Evolutionary conservation across 495 filamentous ascomycete species (phyloP), one percentile per base, ranked within the genome.

Genomic region (Amphirosellinia nigrospora): DNA sequence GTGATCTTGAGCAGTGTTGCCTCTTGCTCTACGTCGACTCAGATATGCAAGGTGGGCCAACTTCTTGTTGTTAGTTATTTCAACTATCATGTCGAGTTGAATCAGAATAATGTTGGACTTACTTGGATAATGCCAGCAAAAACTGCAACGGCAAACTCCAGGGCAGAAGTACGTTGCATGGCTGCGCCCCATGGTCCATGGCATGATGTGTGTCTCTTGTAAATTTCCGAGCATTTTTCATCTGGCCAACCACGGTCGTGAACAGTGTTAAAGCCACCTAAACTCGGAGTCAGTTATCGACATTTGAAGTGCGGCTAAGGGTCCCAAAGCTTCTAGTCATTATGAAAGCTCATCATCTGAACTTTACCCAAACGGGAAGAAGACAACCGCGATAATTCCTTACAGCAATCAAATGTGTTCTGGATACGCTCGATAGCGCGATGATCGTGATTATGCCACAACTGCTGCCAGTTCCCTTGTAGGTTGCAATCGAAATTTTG

Each of bases 331-430:
- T 48, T 13, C n/a, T 26, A 9, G 46, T 23, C 10, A 52, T 4
- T 5, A 28, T 28, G 9, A 28, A 28, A 52, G 11, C 48, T 5
- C 6, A 11, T 28, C 23, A 3, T 52, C 10, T 52, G 23, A 26
- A 4, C 21, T 26, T 50, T 50, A 23, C 48, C 48, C 13, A 28
- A 26, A 2, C 48, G 16, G 28, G 23, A 28, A 52, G 23, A 28
- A 52, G 30, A 16, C 38, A n/a, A 36, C n/a, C 6, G 2, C 6
- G 23, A 58, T 21, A 36, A 58, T 36, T 21, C 6, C 55, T 58
- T 58, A 58, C 91, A 93, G 77, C 91, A 93, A 10, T 83, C 72
- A 46, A 92, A 83, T 0, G 79, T 71, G 75, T 92, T 88, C 66
- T 93, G 90, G 69, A 93, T 90, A 10, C 76, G 59, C 58, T 85